These are phyloP conservation scores for Fusarium sp. DNA, from an alignment of 2,329 filamentous ascomycete species.

Conservation along the genomic window DNA sequence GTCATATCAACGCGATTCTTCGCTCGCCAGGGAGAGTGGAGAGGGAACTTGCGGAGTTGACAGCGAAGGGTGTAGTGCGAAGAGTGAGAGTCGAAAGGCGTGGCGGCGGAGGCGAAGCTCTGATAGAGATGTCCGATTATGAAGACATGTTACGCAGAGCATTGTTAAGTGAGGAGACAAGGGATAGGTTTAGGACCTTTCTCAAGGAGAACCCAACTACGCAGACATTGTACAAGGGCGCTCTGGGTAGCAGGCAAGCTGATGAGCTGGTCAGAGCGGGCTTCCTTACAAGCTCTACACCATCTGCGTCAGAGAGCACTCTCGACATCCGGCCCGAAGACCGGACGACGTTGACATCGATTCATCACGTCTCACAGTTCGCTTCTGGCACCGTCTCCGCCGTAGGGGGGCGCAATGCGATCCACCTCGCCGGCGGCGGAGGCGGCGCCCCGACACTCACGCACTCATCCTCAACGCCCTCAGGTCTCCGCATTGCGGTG, in stretches of 20 bases:
- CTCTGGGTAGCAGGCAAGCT: conserved; percentile 63
- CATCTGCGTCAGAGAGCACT: conserved; percentile 54
- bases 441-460: conserved; percentile 57
- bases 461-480: conserved; percentile 39
- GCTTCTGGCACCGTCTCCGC: conserved; percentile 79
- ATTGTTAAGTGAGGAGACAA: conserved; percentile 60
- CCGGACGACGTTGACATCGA: conserved; percentile 69
- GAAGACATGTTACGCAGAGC: conserved; percentile 62
- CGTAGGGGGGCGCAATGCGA: conserved; percentile 76
- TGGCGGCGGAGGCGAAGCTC: conserved; percentile 74
- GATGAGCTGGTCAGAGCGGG: conserved; percentile 75
- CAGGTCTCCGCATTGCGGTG: conserved; percentile 70
- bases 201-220: conserved; percentile 67
- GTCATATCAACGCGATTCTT: conserved; percentile 77
- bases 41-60: conserved; percentile 75
- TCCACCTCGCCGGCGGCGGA: conserved; percentile 74
- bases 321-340: conserved; percentile 67
- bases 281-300: conserved; percentile 71
- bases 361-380: conserved; percentile 74
- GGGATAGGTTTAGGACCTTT: conserved; percentile 66
- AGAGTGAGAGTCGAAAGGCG: conserved; percentile 75
- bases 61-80: conserved; percentile 69
- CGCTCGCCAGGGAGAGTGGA: conserved; percentile 75
- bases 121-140: conserved; percentile 73
- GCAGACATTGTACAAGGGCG: conserved; percentile 49